Percentiles rank a stretch among this genome's conserved stretches.
phyloP scores from a whole-genome alignment of 257 asterid genomes.

The Nicotiana otophora region DNA sequence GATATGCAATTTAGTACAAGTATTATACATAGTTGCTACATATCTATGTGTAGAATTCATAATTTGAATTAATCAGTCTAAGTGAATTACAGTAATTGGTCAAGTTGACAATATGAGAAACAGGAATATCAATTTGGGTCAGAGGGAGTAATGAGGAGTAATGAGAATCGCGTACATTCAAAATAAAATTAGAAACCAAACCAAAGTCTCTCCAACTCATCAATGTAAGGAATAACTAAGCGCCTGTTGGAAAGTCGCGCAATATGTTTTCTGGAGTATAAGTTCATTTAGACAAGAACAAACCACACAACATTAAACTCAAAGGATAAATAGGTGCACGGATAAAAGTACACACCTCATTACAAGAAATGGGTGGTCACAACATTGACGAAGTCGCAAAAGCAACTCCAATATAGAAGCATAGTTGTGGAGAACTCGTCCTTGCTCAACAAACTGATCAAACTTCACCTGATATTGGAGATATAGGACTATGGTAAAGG shows the following conservation, averaged over 20 bases:
- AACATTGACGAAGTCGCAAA: conserved; percentile 97
- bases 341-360: conserved; percentile 51
- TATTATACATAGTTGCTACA: neutral
- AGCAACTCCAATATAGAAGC: conserved; percentile 97
- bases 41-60: neutral
- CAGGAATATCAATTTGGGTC: neutral
- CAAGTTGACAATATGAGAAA: neutral
- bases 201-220: neutral
- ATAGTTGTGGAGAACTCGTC: conserved; percentile 92
- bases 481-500: neutral
- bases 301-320: neutral
- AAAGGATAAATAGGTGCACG: neutral
- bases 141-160: neutral
- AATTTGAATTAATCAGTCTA: neutral
- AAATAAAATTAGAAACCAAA: neutral
- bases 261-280: neutral
- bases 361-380: conserved; percentile 98
- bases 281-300: neutral
- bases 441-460: conserved; percentile 95
- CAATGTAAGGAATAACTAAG: neutral
- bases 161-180: neutral
- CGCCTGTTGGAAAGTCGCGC: neutral
- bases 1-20: neutral
- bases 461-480: conserved; percentile 64
- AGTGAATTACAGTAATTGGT: neutral